phyloP scores from a whole-genome alignment of 139 green algal species.

The Coelastrella sp. region DNA sequence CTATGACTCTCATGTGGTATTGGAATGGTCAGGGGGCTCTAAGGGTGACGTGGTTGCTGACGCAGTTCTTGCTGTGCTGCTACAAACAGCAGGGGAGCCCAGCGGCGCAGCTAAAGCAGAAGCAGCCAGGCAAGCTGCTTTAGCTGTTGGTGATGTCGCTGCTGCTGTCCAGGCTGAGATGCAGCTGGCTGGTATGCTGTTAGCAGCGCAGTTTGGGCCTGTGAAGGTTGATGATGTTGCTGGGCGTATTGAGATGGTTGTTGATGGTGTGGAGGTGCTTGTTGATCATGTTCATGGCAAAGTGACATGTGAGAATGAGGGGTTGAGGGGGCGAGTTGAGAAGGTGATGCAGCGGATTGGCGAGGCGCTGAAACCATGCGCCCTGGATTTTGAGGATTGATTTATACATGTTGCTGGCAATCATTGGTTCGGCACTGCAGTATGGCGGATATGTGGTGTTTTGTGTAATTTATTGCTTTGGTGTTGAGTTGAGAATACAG shows the following conservation, averaged over 20 bases:
- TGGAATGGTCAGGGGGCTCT: conserved; percentile 93
- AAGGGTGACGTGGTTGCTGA: conserved; percentile 93
- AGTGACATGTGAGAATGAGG: conserved; percentile 74
- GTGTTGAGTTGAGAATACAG: too few species aligned
- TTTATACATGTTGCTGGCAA: background rate
- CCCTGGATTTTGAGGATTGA: conserved; percentile 47
- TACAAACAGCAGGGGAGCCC: conserved; percentile 76
- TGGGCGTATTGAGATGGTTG: conserved; percentile 3
- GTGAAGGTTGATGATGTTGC: conserved; percentile 59
- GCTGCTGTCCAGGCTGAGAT: conserved; percentile 66
- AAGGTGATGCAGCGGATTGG: conserved; percentile 69
- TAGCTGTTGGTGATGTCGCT: conserved; percentile 55
- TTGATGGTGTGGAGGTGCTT: conserved; percentile 37
- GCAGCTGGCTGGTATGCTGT: conserved; percentile 71
- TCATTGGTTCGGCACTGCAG: too few species aligned
- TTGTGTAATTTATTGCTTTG: too few species aligned
- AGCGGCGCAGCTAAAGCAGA: conserved; percentile 60
- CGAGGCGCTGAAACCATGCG: conserved; percentile 63
- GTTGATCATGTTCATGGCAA: conserved; percentile 52
- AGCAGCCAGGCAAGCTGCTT: conserved; percentile 45
- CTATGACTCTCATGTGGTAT: too few species aligned
- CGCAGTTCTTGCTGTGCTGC: conserved; percentile 89
- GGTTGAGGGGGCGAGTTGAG: conserved; percentile 69
- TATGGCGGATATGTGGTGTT: too few species aligned
- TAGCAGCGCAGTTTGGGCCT: conserved; percentile 83